Base-by-base conservation (phyloP, 495 filamentous ascomycete genomes). In the Tetracladium setigerum region DNA sequence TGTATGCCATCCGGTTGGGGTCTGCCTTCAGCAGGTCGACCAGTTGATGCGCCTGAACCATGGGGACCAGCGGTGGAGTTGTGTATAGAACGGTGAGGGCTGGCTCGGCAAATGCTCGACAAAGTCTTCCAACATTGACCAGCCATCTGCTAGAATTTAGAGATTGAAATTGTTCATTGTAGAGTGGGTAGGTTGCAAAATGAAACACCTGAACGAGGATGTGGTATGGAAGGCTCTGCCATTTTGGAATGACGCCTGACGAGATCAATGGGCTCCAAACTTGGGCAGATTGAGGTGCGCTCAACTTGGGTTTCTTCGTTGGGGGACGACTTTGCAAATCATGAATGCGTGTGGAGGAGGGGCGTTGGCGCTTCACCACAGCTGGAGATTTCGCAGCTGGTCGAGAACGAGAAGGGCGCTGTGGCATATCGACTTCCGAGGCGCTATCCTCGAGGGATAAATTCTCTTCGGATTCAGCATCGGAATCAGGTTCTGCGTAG, bases 71-170 rank as follows among this genome's bases (percentile, higher is more conserved):
- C 0, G 85, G 82, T 0, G 87, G 87, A 2, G 71, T 75, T 30
- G 77, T 65, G 60, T 90, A 92, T 4, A 92, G 69, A 11, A 74
- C 82, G 12, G 83, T 79, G 14, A 95, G 64, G 6, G 88, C 84
- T 5, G 89, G 84, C 53, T 90, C 84, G 5, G 74, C 63, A 47
- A 90, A 89, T 4, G 68, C 62, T 34, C 72, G 76, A 49, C 86
- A 90, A 12, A 81, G 58, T 9, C 73, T 60, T 10, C 84, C 78
- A 14, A 78, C 63, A 17, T 73, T 64, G 3, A 83, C 44, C 11
- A 95, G 75, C 78, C 78, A 88, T 44, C 61, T 58, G 2, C 77
- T 72, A 0, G 78, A 73, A 0, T 61, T 52, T 14, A 43, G 42
- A 17, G 63, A 53, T 15, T 44, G 56, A 5, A 58, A 60, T 30